phyloP scores from a whole-genome alignment of 768 basidiomycete species.

The Xerocomellus amylosporus region DNA sequence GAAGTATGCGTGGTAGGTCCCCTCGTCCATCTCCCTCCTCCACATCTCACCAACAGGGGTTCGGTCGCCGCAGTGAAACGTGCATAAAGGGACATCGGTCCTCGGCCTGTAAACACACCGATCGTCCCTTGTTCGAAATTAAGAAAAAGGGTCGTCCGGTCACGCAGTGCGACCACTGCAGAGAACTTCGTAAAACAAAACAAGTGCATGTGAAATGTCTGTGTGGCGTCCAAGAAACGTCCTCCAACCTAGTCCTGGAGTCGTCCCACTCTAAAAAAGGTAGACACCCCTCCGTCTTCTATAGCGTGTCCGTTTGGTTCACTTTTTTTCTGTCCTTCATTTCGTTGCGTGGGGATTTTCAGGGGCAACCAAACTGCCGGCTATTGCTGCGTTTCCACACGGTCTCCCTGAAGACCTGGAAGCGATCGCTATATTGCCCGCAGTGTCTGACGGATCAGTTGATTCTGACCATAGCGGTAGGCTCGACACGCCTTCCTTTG shows the following conservation, averaged over 20 bases:
- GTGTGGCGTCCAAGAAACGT: conserved; percentile 38
- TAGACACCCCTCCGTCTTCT: conserved; percentile 36
- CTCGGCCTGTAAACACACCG: conserved; percentile 82
- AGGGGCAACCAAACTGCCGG: conserved; percentile 61
- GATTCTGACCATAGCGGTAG: conserved; percentile 69
- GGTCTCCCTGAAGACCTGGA: conserved; percentile 71
- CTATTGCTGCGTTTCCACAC: conserved; percentile 75
- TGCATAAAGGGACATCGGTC: conserved; percentile 96
- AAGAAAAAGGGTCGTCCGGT: conserved; percentile 61
- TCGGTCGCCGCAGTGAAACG: conserved; percentile 57
- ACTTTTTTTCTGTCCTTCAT: conserved; percentile 35
- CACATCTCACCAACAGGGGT: conserved; percentile 5
- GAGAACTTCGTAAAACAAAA: conserved; percentile 44
- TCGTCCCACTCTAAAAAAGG: conserved; percentile 57
- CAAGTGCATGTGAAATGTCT: conserved; percentile 47
- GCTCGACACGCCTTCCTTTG: conserved; percentile 48
- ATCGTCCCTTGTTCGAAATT: conserved; percentile 82
- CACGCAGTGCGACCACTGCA: conserved; percentile 54
- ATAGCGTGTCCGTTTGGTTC: not conserved
- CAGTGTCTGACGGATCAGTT: conserved; percentile 47
- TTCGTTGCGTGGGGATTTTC: conserved; percentile 32
- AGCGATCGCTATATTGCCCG: conserved; percentile 40
- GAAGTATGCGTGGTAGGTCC: conserved; percentile 80
- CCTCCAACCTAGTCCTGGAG: conserved; percentile 21
- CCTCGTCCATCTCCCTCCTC: not conserved